Base-by-base conservation (phyloP, 2,329 filamentous ascomycete species). In the Arthrinium puccinioides region DNA sequence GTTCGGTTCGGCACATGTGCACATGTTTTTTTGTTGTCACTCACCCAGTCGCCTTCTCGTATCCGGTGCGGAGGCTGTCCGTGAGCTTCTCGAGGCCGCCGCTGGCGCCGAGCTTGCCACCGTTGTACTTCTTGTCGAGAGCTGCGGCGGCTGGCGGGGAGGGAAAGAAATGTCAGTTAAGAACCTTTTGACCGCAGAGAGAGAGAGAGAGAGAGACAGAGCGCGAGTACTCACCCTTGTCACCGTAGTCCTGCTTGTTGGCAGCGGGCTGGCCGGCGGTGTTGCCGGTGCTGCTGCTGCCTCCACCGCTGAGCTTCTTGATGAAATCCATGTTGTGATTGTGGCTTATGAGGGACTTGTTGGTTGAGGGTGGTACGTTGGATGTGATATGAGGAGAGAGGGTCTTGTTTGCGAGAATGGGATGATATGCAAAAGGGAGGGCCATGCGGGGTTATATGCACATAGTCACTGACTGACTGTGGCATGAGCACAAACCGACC, bases 41-140 rank as follows among this genome's bases (percentile, higher is more conserved):
- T 34, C 50, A 62, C 59, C 61, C 62, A 19, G 62, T 62, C 5
- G 45, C 24, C 54, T 65, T 64, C 53, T 66, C 62, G 40, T 58
- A 60, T 13, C 44, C 40, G 13, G 41, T 38, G 14, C 62, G 59
- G 7, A 48, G 45, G 9, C 44, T 51, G 34, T 60, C 56, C 29
- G 58, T 60, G 43, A 59, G 55, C 50, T 57, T 58, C 52, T 60
- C 55, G 32, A 39, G 34, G 19, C 43, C 49, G 37, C 37, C 38
- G 11, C 26, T 21, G 32, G 40, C 30, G 27, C 49, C 38, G 15
- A 43, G 19, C 31, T 41, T 38, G 37, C 46, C 48, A 35, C 44
- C 41, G 38, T 48, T 48, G 1, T 41, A 46, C 37, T 52, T 51
- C 36, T 59, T 54, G 20, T 54, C 54, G 20, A 43, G 45, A 23